These are phyloP conservation scores for Knufia fluminis DNA, from an alignment of 2,329 filamentous ascomycete genomes.

Conservation along the genomic window DNA sequence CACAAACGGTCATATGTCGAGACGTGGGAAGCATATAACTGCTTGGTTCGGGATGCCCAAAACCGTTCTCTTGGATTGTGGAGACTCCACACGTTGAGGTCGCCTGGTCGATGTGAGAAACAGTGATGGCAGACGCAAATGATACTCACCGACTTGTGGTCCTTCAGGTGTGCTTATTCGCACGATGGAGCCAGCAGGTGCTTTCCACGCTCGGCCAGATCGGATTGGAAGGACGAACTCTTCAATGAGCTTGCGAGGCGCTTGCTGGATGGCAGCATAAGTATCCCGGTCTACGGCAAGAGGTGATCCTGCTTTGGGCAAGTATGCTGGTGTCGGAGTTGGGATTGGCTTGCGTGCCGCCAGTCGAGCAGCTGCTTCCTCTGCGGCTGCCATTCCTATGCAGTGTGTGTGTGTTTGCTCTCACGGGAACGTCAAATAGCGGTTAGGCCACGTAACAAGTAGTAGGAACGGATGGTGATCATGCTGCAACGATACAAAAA, in stretches of 20 bases:
- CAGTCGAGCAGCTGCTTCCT: slow-evolving; percentile 11
- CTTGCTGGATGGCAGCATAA: slow-evolving; percentile 21
- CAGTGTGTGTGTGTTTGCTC: no score
- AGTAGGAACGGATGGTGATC: no score
- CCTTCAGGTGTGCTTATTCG: slow-evolving; percentile 67
- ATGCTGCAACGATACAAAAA: no score
- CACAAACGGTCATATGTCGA: slow-evolving; percentile 64
- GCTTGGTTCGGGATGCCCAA: slow-evolving; percentile 70
- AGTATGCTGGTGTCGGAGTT: slow-evolving; percentile 23
- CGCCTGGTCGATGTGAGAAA: slow-evolving; percentile 58
- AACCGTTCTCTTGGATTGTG: slow-evolving; percentile 70
- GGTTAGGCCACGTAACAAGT: no score
- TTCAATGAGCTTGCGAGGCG: slow-evolving; percentile 19
- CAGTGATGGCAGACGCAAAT: neutral
- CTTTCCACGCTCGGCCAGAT: slow-evolving; percentile 64
- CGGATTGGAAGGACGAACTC: slow-evolving; percentile 61
- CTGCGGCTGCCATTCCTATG: neutral
- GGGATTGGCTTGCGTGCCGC: slow-evolving; percentile 16
- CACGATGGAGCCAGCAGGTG: slow-evolving; percentile 58
- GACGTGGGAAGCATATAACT: slow-evolving; percentile 70
- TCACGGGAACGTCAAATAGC: no score
- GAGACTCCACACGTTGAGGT: slow-evolving; percentile 72
- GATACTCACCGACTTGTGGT: slow-evolving; percentile 52
- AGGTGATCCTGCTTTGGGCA: slow-evolving; percentile 19
- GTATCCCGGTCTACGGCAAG: slow-evolving; percentile 19